These are phyloP conservation scores for Cystofilobasidium macerans DNA, from an alignment of 768 basidiomycete genomes.

Conservation along the genomic window DNA sequence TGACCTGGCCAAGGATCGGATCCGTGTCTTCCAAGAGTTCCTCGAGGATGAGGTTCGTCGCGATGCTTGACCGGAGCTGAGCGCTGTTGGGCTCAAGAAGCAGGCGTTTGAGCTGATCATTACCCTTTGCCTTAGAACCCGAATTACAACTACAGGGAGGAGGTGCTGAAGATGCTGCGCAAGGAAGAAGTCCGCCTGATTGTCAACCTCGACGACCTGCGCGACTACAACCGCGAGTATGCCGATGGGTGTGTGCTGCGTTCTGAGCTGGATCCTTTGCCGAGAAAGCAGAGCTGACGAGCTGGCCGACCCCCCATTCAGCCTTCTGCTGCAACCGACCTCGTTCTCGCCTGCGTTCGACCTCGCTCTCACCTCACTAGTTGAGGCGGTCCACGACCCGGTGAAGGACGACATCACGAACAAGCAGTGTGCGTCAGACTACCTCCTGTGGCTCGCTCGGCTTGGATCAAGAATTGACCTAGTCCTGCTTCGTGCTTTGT, in stretches of 20 bases:
- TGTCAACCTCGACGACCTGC: constrained; percentile 89
- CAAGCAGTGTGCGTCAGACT: constrained; percentile 48
- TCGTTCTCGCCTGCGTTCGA: constrained; percentile 84
- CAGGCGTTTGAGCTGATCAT: no score
- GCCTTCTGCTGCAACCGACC: constrained; percentile 75
- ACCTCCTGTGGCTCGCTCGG: background rate
- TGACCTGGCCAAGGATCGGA: constrained; percentile 58
- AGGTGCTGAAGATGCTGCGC: constrained; percentile 70
- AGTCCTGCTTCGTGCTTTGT: no score
- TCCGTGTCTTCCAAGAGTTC: constrained; percentile 72
- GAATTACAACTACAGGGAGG: constrained; percentile 63
- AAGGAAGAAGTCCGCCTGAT: constrained; percentile 75
- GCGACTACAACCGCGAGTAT: constrained; percentile 79
- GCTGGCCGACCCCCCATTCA: no score
- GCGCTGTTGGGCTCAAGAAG: no score
- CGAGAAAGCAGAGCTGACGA: background rate
- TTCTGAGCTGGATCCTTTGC: background rate
- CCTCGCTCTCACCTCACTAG: constrained; percentile 61
- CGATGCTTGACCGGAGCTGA: no score
- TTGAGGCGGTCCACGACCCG: constrained; percentile 56
- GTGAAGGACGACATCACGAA: constrained; percentile 71
- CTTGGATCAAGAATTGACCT: no score
- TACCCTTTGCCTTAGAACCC: constrained; percentile 40
- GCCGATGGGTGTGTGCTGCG: constrained; percentile 49
- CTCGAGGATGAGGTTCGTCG: constrained; percentile 38